Conservation (phyloP, 805 yeast genomes). For the Candida boidinii region DNA sequence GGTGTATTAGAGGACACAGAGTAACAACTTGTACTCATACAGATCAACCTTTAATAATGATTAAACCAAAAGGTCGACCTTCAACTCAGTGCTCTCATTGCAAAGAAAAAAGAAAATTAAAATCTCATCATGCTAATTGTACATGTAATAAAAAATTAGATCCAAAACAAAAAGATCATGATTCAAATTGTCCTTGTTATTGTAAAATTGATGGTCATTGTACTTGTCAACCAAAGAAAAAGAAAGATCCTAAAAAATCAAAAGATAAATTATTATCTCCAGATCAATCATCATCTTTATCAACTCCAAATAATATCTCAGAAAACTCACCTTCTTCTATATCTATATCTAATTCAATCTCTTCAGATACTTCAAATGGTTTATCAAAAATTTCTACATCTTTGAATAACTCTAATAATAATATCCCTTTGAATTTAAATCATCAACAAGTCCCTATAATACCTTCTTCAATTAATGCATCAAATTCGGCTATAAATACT, state of each 20-base stretch:
- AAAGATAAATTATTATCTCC: slow-evolving; percentile 2
- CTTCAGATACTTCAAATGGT: background rate
- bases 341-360: background rate
- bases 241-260: slow-evolving; percentile 6
- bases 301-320: background rate
- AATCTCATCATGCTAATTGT: slow-evolving; percentile 62
- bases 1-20: slow-evolving; percentile 94
- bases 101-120: slow-evolving; percentile 60
- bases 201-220: slow-evolving; percentile 24
- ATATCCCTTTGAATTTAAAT: background rate
- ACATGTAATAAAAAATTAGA: slow-evolving; percentile 49
- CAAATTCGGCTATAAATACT: background rate
- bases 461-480: background rate
- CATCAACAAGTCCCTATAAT: too few relatives aligned
- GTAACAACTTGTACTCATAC: slow-evolving; percentile 91
- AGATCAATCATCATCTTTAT: background rate
- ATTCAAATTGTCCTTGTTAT: slow-evolving; percentile 22
- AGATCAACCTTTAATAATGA: slow-evolving; percentile 84
- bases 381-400: background rate
- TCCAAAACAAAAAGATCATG: slow-evolving; percentile 15
- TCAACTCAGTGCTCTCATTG: slow-evolving; percentile 87
- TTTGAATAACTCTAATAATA: too few relatives aligned
- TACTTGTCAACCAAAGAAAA: slow-evolving; percentile 21
- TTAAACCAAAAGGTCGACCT: slow-evolving; percentile 95
- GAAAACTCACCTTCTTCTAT: background rate